Conservation (phyloP, 495 filamentous ascomycete species). For the Penicillium herquei region DNA sequence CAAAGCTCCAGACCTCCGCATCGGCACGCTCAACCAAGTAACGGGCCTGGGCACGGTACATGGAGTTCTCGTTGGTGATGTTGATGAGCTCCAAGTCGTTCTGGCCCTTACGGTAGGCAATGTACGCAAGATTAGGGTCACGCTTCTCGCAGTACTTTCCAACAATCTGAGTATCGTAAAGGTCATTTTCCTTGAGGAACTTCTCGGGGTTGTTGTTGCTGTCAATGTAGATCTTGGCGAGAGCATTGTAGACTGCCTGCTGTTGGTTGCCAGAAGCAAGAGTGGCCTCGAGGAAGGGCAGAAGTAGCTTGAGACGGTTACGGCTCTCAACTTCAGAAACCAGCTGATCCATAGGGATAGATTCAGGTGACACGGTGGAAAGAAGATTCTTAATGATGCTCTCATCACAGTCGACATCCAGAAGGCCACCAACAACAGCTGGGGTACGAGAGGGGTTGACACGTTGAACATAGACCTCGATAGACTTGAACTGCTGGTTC, state of each 20-base stretch:
- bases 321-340: constrained; percentile 92
- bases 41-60: constrained; percentile 96
- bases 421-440: constrained; percentile 88
- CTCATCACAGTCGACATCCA: constrained; percentile 98
- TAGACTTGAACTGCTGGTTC: constrained; percentile 99
- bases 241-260: constrained; percentile 95
- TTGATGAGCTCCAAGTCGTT: constrained; percentile 97
- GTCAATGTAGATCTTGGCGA: constrained; percentile 99
- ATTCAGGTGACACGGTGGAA: constrained; percentile 76
- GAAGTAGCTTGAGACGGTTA: constrained; percentile 91
- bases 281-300: constrained; percentile 95
- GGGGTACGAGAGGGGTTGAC: constrained; percentile 94
- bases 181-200: constrained; percentile 96
- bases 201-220: constrained; percentile 98
- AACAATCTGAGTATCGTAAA: constrained; percentile 89
- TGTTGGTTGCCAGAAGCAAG: constrained; percentile 91
- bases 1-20: constrained; percentile 88
- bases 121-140: constrained; percentile 94
- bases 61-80: constrained; percentile 98
- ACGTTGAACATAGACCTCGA: constrained; percentile 98
- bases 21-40: constrained; percentile 93
- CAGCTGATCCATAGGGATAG: constrained; percentile 93
- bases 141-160: constrained; percentile 99
- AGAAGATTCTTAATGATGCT: constrained; percentile 90
- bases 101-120: constrained; percentile 93